phyloP scores from a whole-genome alignment of 2,329 filamentous ascomycete species.

The Penicillium capsulatum region DNA sequence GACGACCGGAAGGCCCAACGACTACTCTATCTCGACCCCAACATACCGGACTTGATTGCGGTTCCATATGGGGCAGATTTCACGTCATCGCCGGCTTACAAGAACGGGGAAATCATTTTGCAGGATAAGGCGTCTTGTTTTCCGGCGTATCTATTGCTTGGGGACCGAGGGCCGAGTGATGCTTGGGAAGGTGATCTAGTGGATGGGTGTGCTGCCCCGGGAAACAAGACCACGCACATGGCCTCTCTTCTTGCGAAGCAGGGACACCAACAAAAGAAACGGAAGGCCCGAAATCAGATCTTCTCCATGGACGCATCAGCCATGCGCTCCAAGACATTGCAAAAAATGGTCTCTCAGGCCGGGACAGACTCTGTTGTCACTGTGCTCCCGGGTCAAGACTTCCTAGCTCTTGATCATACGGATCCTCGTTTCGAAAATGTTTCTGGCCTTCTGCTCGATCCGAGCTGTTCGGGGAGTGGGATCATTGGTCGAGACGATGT shows the following conservation, averaged over 20 bases:
- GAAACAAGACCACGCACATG: slow-evolving; percentile 95
- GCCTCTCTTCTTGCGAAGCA: slow-evolving; percentile 62
- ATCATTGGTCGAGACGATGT: slow-evolving; percentile 85
- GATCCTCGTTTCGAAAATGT: slow-evolving; percentile 63
- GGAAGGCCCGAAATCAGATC: slow-evolving; percentile 45
- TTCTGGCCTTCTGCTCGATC: slow-evolving; percentile 79
- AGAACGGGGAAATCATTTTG: slow-evolving; percentile 72
- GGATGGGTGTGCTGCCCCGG: slow-evolving; percentile 91
- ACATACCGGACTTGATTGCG: slow-evolving; percentile 80
- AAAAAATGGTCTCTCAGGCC: slow-evolving; percentile 78
- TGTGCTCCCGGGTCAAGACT: slow-evolving; percentile 73
- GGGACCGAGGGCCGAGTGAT: slow-evolving; percentile 39
- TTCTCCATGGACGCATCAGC: slow-evolving; percentile 40
- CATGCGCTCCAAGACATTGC: slow-evolving; percentile 65
- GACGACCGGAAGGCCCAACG: slow-evolving; percentile 16
- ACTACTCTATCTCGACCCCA: slow-evolving; percentile 62
- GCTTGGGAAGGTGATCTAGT: slow-evolving; percentile 62
- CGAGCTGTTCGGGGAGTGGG: slow-evolving; percentile 91
- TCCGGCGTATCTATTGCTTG: slow-evolving; percentile 78
- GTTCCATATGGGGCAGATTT: slow-evolving; percentile 69
- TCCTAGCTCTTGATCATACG: slow-evolving; percentile 67
- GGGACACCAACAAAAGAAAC: slow-evolving; percentile 18
- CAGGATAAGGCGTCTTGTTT: slow-evolving; percentile 98
- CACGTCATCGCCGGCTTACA: slow-evolving; percentile 69
- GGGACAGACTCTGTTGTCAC: slow-evolving; percentile 64